A percentile compares a stretch with the other conserved stretches of the same genome.
Evolutionary conservation across 345 rosid species (phyloP).

Genomic region (Gossypium sturtianum): DNA sequence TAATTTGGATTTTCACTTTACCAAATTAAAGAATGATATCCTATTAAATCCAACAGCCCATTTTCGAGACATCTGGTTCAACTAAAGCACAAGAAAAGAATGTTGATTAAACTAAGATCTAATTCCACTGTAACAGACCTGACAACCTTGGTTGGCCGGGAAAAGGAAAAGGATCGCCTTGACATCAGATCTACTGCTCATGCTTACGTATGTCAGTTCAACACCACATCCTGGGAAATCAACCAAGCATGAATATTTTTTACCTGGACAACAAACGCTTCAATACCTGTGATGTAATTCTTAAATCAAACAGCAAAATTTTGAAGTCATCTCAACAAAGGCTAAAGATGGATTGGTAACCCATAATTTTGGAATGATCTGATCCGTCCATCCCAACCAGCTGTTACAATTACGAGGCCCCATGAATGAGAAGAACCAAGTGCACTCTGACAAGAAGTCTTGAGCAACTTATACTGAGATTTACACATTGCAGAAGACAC

Average conservation of each 20-base stretch:
- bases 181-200: neutral
- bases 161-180: neutral
- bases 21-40: conserved; percentile 7
- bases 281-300: neutral
- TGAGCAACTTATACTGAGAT: conserved; percentile 33
- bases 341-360: conserved; percentile 28
- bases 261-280: neutral
- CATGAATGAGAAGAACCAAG: conserved; percentile 30
- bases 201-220: neutral
- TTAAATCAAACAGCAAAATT: neutral
- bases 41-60: neutral
- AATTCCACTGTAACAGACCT: neutral
- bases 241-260: neutral
- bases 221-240: neutral
- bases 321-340: neutral
- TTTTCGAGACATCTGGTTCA: neutral
- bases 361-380: conserved; percentile 41
- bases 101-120: neutral
- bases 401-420: conserved; percentile 43
- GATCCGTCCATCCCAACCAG: conserved; percentile 41
- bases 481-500: conserved; percentile 24
- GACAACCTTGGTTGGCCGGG: conserved; percentile 4
- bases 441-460: conserved; percentile 20
- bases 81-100: conserved; percentile 8
- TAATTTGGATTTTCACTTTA: neutral